Conservation (phyloP, 495 filamentous ascomycete genomes). For the Bacidia rubella region DNA sequence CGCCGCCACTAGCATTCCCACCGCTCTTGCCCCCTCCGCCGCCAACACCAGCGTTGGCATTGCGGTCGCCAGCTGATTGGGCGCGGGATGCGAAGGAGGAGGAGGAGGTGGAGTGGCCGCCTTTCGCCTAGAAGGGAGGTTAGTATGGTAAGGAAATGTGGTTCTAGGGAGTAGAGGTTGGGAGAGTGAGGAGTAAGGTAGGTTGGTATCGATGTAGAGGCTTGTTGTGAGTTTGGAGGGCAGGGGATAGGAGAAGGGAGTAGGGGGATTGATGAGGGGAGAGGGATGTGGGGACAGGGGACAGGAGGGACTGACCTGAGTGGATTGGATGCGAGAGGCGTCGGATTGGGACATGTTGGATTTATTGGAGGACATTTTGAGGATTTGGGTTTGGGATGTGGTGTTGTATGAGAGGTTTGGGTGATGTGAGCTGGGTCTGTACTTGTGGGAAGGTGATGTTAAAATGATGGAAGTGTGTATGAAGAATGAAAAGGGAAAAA, state of each 20-base stretch:
- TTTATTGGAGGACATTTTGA: neutral
- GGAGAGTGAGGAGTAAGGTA: neutral
- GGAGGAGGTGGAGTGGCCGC: neutral
- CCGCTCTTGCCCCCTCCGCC: neutral
- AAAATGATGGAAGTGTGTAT: too few species aligned
- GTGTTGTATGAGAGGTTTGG: neutral
- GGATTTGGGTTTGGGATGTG: neutral
- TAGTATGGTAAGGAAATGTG: neutral
- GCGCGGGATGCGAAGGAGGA: neutral
- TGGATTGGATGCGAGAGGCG: neutral
- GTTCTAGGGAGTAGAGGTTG: neutral
- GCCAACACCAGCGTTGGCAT: neutral
- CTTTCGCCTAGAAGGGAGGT: neutral
- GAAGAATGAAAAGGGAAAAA: too few species aligned
- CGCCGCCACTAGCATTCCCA: neutral
- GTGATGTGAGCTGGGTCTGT: neutral
- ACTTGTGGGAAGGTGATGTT: too few species aligned
- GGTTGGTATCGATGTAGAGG: neutral
- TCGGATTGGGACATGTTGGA: neutral
- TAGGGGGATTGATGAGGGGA: neutral
- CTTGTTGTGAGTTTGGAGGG: neutral
- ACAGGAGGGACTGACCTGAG: neutral
- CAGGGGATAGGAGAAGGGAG: neutral
- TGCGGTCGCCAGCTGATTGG: constrained; percentile 1
- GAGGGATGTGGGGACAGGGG: neutral